A percentile compares a stretch with the other conserved stretches of the same genome.
phyloP scores from a whole-genome alignment of 1,139 yeast species.

The Candida pseudocylindracea region DNA sequence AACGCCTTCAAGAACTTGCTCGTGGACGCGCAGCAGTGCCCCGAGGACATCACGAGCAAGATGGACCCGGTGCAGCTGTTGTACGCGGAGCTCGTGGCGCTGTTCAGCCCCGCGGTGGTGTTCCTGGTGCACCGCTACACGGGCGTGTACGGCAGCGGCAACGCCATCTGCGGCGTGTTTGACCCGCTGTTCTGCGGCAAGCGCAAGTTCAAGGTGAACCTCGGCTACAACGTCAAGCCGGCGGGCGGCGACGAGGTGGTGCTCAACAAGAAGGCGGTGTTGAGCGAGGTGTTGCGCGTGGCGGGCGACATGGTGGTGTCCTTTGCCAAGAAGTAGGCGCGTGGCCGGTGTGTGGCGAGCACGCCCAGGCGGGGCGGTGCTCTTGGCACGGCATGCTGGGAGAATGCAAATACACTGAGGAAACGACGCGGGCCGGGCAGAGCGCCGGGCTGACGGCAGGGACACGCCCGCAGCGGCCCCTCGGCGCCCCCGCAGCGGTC shows the following conservation, averaged over 20 bases:
- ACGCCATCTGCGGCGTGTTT: constrained; percentile 60
- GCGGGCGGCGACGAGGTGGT: constrained; percentile 30
- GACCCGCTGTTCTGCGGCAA: constrained; percentile 35
- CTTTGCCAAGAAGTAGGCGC: too few relatives aligned
- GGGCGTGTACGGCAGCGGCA: constrained; percentile 22
- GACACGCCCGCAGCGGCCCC: too few relatives aligned
- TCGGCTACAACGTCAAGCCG: constrained; percentile 60
- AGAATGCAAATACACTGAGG: too few relatives aligned
- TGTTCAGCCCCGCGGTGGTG: constrained; percentile 30
- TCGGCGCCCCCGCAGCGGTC: too few relatives aligned
- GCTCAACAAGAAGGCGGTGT: constrained; percentile 53
- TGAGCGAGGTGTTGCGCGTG: constrained; percentile 47
- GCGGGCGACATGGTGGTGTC: constrained; percentile 33
- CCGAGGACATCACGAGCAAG: constrained; percentile 19
- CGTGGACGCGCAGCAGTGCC: constrained; percentile 20
- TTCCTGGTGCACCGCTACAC: constrained; percentile 37
- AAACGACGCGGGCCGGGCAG: too few relatives aligned
- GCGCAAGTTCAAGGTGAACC: constrained; percentile 57
- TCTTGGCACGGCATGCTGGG: too few relatives aligned
- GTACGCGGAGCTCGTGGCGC: constrained; percentile 30
- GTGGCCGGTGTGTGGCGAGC: too few relatives aligned
- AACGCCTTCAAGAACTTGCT: constrained; percentile 34
- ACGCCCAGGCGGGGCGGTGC: too few relatives aligned
- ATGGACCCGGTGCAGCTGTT: constrained; percentile 35
- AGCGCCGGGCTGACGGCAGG: too few relatives aligned